Evolutionary conservation across 2,329 filamentous ascomycete species (phyloP).

Genomic region (Stachybotrys elegans): DNA sequence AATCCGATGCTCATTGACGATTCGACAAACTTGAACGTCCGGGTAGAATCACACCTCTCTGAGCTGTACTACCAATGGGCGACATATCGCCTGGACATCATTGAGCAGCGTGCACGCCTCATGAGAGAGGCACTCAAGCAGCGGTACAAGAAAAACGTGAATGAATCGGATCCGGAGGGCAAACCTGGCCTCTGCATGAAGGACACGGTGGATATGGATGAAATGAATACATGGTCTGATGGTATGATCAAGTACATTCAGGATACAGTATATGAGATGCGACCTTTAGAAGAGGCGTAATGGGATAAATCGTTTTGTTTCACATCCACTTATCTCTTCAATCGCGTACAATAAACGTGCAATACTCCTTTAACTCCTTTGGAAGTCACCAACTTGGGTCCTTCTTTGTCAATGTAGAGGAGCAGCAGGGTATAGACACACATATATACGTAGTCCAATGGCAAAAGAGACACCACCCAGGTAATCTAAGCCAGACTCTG

Average conservation of each 20-base stretch:
- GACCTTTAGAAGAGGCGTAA: too few relatives aligned
- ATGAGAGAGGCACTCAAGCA: conserved; percentile 14
- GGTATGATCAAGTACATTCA: conserved; percentile 23
- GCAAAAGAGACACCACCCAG: too few relatives aligned
- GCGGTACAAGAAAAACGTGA: conserved; percentile 17
- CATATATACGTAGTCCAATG: too few relatives aligned
- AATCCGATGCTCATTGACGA: conserved; percentile 34
- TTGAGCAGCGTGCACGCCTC: conserved; percentile 13
- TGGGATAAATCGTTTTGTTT: too few relatives aligned
- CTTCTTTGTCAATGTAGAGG: too few relatives aligned
- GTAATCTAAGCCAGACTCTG: too few relatives aligned
- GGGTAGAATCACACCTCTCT: conserved; percentile 16
- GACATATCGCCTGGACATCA: conserved; percentile 19
- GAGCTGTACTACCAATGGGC: conserved; percentile 25
- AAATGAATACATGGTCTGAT: conserved; percentile 19
- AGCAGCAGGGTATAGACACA: too few relatives aligned
- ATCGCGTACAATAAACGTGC: too few relatives aligned
- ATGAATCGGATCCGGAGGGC: conserved; percentile 14
- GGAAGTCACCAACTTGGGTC: too few relatives aligned
- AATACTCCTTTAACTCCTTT: too few relatives aligned
- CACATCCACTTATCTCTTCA: too few relatives aligned
- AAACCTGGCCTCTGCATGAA: conserved; percentile 16
- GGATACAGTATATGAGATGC: conserved; percentile 23
- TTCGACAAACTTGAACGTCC: conserved; percentile 26
- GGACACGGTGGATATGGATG: conserved; percentile 19